Conservation (phyloP, 2,329 filamentous ascomycete genomes). For the Simplicillium sp. region DNA sequence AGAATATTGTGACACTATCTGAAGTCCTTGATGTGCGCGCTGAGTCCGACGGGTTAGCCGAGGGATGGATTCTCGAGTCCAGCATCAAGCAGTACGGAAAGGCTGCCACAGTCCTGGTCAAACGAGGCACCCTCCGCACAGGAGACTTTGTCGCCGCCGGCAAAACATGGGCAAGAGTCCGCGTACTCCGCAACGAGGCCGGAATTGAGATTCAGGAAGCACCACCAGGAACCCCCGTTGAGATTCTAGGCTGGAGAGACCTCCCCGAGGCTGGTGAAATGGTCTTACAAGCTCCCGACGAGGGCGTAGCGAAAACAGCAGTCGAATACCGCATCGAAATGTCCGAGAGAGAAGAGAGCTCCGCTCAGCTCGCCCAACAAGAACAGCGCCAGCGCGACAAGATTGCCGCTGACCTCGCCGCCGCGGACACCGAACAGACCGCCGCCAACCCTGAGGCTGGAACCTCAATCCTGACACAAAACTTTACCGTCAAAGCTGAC, state of each 20-base stretch:
- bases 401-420: constrained; percentile 27
- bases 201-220: constrained; percentile 64
- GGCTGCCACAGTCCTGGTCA: constrained; percentile 80
- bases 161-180: constrained; percentile 78
- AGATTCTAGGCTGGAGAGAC: constrained; percentile 90
- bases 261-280: constrained; percentile 75
- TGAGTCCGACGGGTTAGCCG: constrained; percentile 64
- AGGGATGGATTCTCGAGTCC: constrained; percentile 92
- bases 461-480: constrained; percentile 44
- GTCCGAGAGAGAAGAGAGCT: constrained; percentile 61
- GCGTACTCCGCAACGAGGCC: constrained; percentile 75
- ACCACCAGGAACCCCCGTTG: constrained; percentile 79
- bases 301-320: constrained; percentile 70
- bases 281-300: constrained; percentile 72
- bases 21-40: constrained; percentile 88
- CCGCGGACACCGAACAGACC: constrained; percentile 25
- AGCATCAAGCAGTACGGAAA: constrained; percentile 78
- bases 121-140: constrained; percentile 70
- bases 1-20: constrained; percentile 75
- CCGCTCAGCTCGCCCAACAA: constrained; percentile 69
- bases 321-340: constrained; percentile 68
- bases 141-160: constrained; percentile 86
- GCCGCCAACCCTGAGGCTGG: constrained; percentile 26
- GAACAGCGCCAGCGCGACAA: constrained; percentile 53
- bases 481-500: constrained; percentile 86